Percentiles rank a stretch among this genome's conserved stretches.
Evolutionary conservation across 495 filamentous ascomycete species (phyloP).

Genomic region (Astrocystis sublimbata): DNA sequence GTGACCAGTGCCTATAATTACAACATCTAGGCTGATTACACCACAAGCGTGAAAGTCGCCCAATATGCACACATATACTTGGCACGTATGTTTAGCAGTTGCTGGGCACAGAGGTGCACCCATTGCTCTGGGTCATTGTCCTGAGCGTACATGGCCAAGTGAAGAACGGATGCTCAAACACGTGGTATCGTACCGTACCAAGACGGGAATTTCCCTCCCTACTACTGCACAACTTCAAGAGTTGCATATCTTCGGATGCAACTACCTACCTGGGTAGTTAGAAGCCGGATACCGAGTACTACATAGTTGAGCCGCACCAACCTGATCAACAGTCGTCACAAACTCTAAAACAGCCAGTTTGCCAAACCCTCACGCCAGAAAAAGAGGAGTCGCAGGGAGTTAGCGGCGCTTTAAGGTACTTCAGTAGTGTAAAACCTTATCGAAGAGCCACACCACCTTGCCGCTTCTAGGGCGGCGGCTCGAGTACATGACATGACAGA

Average conservation of each 20-base stretch:
- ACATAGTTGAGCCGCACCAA: constrained; percentile 2
- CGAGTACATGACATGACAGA: no score
- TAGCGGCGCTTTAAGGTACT: background rate
- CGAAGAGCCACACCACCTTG: background rate
- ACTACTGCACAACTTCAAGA: background rate
- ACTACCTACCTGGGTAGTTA: background rate
- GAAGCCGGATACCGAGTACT: no score
- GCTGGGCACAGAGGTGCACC: background rate
- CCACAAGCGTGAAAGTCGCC: no score
- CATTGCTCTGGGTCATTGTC: no score
- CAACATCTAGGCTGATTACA: no score
- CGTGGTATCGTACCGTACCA: background rate
- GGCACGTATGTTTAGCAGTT: no score
- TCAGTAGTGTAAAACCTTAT: no score
- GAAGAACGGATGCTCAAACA: background rate
- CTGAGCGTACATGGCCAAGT: no score
- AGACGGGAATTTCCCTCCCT: no score
- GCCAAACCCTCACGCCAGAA: background rate
- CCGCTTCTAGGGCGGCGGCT: background rate
- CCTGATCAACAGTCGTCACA: background rate
- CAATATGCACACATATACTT: no score
- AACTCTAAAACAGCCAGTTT: background rate
- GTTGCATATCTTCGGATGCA: background rate
- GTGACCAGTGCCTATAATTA: no score
- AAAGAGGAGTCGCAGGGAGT: background rate